Conservation (phyloP, 1,139 yeast genomes). For the Suhomyces atakaporum region DNA sequence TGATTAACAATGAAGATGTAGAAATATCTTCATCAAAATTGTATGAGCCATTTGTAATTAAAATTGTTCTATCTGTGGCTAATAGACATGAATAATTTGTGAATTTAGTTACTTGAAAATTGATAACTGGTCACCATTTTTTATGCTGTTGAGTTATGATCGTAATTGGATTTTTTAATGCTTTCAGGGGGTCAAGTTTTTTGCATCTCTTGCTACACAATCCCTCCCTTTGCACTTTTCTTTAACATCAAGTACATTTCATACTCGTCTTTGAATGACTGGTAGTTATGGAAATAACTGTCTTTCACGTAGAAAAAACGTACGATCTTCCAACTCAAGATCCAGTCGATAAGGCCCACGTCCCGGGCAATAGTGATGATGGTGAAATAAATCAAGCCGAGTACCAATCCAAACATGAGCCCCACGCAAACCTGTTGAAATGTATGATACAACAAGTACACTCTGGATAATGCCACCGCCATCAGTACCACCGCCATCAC, state of each 20-base stretch:
- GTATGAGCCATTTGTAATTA: too few relatives aligned
- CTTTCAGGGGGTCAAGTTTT: too few relatives aligned
- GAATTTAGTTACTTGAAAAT: too few relatives aligned
- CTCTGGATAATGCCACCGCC: constrained; percentile 71
- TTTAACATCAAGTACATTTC: constrained; percentile 17
- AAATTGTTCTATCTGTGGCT: too few relatives aligned
- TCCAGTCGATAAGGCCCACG: constrained; percentile 60
- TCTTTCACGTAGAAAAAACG: constrained; percentile 57
- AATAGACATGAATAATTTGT: too few relatives aligned
- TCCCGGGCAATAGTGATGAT: constrained; percentile 56
- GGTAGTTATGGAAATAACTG: constrained; percentile 48
- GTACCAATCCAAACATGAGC: constrained; percentile 55
- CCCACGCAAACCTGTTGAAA: constrained; percentile 76
- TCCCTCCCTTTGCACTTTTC: constrained; percentile 8
- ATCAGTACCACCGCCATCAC: constrained; percentile 33
- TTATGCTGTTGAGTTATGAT: too few relatives aligned
- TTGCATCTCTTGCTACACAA: too few relatives aligned
- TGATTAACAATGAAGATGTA: too few relatives aligned
- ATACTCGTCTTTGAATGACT: constrained; percentile 42
- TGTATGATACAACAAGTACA: constrained; percentile 78
- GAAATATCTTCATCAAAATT: too few relatives aligned
- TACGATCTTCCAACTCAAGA: constrained; percentile 51
- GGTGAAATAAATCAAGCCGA: constrained; percentile 62
- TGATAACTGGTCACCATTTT: too few relatives aligned
- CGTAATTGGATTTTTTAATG: too few relatives aligned